Conservation (phyloP, 176 grass and related monocot genomes). For the barley (Hordeum vulgare) region DNA sequence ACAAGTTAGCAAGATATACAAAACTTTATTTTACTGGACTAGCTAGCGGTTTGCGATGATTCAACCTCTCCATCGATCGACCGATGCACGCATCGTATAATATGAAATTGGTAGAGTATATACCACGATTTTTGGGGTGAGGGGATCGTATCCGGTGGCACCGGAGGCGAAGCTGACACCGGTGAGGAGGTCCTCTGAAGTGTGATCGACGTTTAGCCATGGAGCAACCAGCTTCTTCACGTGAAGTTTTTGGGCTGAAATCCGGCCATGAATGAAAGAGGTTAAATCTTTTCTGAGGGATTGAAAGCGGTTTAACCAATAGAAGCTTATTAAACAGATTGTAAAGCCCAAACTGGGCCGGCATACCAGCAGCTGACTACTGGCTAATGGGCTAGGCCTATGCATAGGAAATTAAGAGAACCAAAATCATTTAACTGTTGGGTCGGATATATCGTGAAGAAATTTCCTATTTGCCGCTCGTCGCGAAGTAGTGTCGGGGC, state of each 20-base stretch:
- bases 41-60: background rate
- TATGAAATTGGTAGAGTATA: background rate
- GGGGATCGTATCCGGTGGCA: conserved; percentile 71
- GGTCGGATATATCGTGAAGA: too few relatives aligned
- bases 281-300: background rate
- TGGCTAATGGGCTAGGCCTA: background rate
- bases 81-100: background rate
- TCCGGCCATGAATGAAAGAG: background rate
- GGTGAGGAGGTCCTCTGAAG: conserved; percentile 54
- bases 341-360: background rate
- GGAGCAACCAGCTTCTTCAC: conserved; percentile 53
- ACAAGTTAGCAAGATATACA: background rate
- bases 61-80: background rate
- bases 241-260: conserved; percentile 41
- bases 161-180: conserved; percentile 90
- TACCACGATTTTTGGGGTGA: conserved; percentile 59
- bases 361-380: background rate
- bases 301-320: background rate
- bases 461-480: too few relatives aligned
- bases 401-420: background rate
- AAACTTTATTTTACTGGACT: background rate
- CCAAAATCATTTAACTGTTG: background rate
- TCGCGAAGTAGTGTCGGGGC: too few relatives aligned
- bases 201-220: conserved; percentile 35
- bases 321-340: background rate